Evolutionary conservation across 2,329 filamentous ascomycete genomes (phyloP), one percentile per base, ranked within the genome.

Genomic region (Fonsecaea nubica): DNA sequence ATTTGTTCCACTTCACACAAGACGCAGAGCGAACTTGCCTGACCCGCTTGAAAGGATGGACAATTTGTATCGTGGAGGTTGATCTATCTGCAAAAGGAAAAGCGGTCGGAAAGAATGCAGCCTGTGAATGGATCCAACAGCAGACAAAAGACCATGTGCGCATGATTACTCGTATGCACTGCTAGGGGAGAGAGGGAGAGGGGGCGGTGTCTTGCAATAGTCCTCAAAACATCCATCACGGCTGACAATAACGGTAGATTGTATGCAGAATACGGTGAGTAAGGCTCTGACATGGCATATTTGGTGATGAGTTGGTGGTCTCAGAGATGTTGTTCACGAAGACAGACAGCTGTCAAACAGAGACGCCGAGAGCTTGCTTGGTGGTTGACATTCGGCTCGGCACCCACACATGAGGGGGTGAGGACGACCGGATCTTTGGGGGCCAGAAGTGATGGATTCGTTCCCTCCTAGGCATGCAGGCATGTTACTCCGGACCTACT

Each of bases 121-220:
- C 40, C 30, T 59, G 57, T 45, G 45, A 33, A 33, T 50, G 25
- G 57, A n/a, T 59, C 32, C 33, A 42, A n/a, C 57, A 59, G 40
- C 57, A 45, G 15, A n/a, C 25, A 18, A 15, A n/a, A 35, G 45
- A 50, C 45, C 45, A 50, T 50, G 45, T 25, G 45, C 45, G 8
- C 21, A 50, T 50, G 45, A 50, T 50, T 50, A 50, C 42, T 48
- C 10, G n/a, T 21, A 9, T 48, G n/a, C 42, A 48, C 18, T 8
- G 18, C 42, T 15, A n/a, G 40, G 40, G 15, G 40, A 15, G 40
- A n/a, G 15, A 7, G 40, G 56, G 13, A 42, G 18, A 18, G 18
- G 42, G 42, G 42, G 18, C 21, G 42, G 38, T 50, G 40, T 15
- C 15, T 50, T 42, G 57, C 35, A 50, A 59, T 15, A 36, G 25